Evolutionary conservation across 371 early-diverging fungal species (phyloP), one percentile per base, ranked within the genome.

Genomic region (Mortierella polycephala): DNA sequence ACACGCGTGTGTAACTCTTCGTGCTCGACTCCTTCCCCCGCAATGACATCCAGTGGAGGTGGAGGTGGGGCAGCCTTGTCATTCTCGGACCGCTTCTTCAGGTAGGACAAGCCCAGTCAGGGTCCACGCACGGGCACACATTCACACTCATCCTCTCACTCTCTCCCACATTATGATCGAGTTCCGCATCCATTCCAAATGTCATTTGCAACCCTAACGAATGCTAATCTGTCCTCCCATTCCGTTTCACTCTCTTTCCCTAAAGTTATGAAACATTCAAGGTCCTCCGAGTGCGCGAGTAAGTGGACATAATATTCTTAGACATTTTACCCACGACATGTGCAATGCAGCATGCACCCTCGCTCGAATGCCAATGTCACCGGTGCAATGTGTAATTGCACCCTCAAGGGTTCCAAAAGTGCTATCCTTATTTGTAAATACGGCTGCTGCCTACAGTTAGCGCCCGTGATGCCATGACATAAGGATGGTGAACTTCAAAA

Each of bases 191-290:
- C 30, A 30, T 21, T 47, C 4, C 21, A 5, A 18, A 42, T 37
- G 55, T 12, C 44, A 37, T 14, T 30, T 30, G 30, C 30, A 30
- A 30, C 30, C 30, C 30, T 30, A 4, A 30, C 30, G 30, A 30
- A 30, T 30, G 30, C 30, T 30, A 30, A 30, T 30, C 30, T 30
- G 37, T 16, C 47, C 46, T 45, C 50, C 14, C 37, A 44, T 44
- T 53, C 18, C 30, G 30, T 30, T 30, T 30, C 4, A 30, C 30
- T 30, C 30, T 30, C 30, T 30, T 4, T 30, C 30, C 4, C 9
- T 21, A 46, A 45, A 76, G 76, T 53, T 76, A 76, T 54, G 76
- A 76, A 37, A 76, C 76, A 4, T 76, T 76, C 71, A 76, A 76
- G 45, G 76, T 76, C 10, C 64, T 76, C 7, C 50, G 76, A 20